Conservation (phyloP, 164 flowering plant species). For the Stephania cephalantha region DNA sequence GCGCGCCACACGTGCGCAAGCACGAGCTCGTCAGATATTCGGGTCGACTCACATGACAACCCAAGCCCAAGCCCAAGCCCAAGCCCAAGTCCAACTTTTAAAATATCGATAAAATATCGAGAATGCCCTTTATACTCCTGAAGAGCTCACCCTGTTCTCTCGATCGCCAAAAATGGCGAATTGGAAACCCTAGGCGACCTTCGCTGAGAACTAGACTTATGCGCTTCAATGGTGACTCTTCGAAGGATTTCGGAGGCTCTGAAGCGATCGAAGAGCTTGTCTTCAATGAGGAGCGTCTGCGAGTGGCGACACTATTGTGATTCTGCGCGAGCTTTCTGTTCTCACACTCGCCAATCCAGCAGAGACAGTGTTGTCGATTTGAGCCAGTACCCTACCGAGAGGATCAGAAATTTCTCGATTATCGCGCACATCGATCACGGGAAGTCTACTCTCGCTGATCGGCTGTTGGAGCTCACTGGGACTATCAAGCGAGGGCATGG, state of each 20-base stretch:
- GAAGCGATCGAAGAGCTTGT: slow-evolving; percentile 12
- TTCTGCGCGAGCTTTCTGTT: slow-evolving; percentile 31
- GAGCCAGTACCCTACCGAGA: slow-evolving; percentile 62
- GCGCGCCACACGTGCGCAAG: background rate
- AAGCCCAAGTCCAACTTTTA: background rate
- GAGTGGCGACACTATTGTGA: slow-evolving; percentile 7
- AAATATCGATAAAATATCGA: background rate
- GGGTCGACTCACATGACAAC: background rate
- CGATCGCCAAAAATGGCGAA: background rate
- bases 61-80: background rate
- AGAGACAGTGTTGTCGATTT: slow-evolving; percentile 46
- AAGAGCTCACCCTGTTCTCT: background rate
- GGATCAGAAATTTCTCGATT: slow-evolving; percentile 86
- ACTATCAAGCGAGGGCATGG: slow-evolving; percentile 89
- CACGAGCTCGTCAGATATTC: background rate
- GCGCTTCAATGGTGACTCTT: slow-evolving; percentile 30
- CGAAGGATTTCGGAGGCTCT: slow-evolving; percentile 31
- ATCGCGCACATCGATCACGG: slow-evolving; percentile 99
- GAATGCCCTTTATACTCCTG: background rate
- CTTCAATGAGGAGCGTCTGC: background rate
- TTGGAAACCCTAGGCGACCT: slow-evolving; percentile 1
- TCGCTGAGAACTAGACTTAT: background rate
- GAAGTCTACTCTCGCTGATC: slow-evolving; percentile 88
- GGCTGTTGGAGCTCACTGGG: slow-evolving; percentile 93
- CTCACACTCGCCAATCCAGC: slow-evolving; percentile 38